Base-by-base conservation (phyloP, 2,329 filamentous ascomycete genomes). In the Balansia obtecta region DNA sequence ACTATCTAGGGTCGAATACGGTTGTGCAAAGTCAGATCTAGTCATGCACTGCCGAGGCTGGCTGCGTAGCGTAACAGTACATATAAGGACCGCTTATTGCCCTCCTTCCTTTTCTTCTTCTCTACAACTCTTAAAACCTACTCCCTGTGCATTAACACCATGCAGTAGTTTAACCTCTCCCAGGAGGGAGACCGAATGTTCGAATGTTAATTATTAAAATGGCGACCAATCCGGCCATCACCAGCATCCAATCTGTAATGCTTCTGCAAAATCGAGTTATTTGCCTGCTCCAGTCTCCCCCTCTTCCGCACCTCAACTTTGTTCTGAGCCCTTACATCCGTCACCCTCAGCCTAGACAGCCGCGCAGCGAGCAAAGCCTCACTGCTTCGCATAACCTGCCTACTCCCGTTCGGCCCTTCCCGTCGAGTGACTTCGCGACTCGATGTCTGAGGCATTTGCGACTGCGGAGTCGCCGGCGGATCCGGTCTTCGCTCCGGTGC, bases 311-410 rank as follows among this genome's bases (percentile, higher is more conserved):
- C 50, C 40, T 55, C 53, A 39, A 45, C 37, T 32, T 47, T 55
- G 6, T 50, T 49, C 50, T 55, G 55, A 16, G 42, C 50, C 34
- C 53, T 50, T 12, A 48, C 53, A 34, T 52, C 48, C 11, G 53
- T 50, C 22, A 55, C 45, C 20, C 46, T 39, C 20, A 56, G 45
- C 37, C 32, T 53, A 16, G 55, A 56, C 44, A 56, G 49, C 48
- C 53, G 53, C 33, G 53, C 53, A 30, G 55, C 53, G 15, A 56
- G 55, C 20, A 55, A 18, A 12, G 53, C 55, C 50, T 55, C 52
- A 15, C 48, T 55, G 44, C 52, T 52, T 6, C 44, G 50, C 37
- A 52, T 50, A 27, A 56, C 43, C 38, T 52, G 18, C 32, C 49
- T 45, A 22, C 42, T 51, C 30, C 46, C 49, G 16, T 27, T 27